phyloP scores from a whole-genome alignment of 331 rosid species.

The Saraca asoca region DNA sequence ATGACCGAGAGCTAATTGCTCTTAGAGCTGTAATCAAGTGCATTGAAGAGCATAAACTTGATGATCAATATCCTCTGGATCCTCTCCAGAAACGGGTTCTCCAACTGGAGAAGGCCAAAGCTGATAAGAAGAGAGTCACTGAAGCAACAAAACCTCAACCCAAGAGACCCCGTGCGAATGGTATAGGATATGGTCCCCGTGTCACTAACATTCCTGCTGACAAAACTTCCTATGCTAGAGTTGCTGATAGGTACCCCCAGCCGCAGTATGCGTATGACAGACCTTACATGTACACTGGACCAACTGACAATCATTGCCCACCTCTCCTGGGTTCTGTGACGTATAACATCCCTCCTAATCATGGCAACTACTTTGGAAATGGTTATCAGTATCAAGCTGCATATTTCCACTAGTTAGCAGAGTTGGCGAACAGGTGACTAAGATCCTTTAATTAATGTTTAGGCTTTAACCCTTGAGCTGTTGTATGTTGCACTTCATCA shows the following conservation, averaged over 20 bases:
- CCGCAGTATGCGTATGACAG: conserved; percentile 76
- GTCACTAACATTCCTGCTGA: conserved; percentile 61
- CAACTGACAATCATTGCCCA: conserved; percentile 74
- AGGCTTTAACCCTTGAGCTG: conserved; percentile 75
- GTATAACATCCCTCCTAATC: conserved; percentile 74
- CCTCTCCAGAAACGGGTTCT: conserved; percentile 77
- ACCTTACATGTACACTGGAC: conserved; percentile 70
- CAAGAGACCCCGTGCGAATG: conserved; percentile 91
- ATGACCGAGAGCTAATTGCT: conserved; percentile 81
- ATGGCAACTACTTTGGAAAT: conserved; percentile 86
- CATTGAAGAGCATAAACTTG: conserved; percentile 93
- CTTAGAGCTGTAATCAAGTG: conserved; percentile 81
- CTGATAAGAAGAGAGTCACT: conserved; percentile 87
- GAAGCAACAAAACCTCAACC: conserved; percentile 95
- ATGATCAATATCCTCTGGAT: conserved; percentile 74
- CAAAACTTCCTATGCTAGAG: conserved; percentile 72
- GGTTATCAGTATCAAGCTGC: conserved; percentile 93
- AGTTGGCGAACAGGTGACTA: conserved; percentile 56
- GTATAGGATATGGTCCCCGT: conserved; percentile 67
- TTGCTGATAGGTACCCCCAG: conserved; percentile 86
- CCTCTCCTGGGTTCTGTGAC: conserved; percentile 62
- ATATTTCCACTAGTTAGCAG: conserved; percentile 77
- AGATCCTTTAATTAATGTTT: conserved; percentile 70
- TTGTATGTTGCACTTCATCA: conserved; percentile 62
- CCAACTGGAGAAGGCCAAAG: conserved; percentile 88